Evolutionary conservation across 2,329 filamentous ascomycete species (phyloP), one percentile per base, ranked within the genome.

Genomic region (Aspergillus versicolor): DNA sequence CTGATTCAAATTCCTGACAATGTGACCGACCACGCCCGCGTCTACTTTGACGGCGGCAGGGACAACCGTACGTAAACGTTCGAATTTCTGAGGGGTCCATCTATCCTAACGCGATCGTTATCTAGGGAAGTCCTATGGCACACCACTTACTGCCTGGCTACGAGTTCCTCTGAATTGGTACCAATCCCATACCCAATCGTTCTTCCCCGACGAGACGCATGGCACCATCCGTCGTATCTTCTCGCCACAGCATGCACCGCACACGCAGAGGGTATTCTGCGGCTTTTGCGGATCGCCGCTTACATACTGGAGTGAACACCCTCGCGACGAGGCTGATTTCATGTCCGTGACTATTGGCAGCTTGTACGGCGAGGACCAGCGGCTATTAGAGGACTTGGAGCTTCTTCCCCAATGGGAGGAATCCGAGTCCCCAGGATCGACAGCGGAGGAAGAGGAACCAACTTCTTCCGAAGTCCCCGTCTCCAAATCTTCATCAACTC

Each of bases 271-370:
- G 49, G 84, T 91, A 64, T 97, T 97, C 74, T 97, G 92, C 75
- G 92, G 92, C 22, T 95, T 89, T 77, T 96, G 92, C 72, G 92
- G 92, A 52, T 96, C 92, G 0, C 89, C 90, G 12, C 78, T 97
- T 53, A 88, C 88, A 0, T 91, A 88, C 65, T 96, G 91, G 91
- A 88, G 86, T 46, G 92, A 96, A 72, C 75, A 84, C 22, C 88
- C 89, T 0, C 77, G 74, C 1, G 80, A 80, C 51, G 90, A 94
- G 70, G 88, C 88, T 12, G 86, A 92, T 7, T 93, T 84, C 70
- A 91, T 97, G 76, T 87, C 86, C 58, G 79, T 96, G 56, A 89
- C 91, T 0, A 78, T 96, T n/a, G 90, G 90, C 5, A 93, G 88
- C 64, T 78, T 97, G 52, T 70, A 84, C 38, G 82, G 83, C 5